Conservation (phyloP, 305 asterid genomes). For the Fraxinus floribunda region DNA sequence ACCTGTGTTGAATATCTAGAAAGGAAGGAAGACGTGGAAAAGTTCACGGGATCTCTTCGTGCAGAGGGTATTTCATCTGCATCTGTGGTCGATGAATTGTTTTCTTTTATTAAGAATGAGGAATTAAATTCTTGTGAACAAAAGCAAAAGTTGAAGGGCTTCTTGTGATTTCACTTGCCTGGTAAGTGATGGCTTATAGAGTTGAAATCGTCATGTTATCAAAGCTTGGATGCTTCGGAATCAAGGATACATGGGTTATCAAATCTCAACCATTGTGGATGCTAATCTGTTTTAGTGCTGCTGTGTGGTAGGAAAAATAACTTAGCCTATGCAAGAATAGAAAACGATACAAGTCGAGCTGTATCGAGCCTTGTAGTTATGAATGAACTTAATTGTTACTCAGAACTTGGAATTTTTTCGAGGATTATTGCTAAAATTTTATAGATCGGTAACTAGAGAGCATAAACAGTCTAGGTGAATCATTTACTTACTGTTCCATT, state of each 20-base stretch:
- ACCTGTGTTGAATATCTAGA: constrained; percentile 49
- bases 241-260: neutral
- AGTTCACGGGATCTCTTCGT: constrained; percentile 26
- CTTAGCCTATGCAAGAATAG: neutral
- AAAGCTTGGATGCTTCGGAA: neutral
- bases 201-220: neutral
- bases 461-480: neutral
- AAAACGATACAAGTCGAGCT: neutral
- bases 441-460: neutral
- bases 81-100: constrained; percentile 26
- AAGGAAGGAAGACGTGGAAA: constrained; percentile 39
- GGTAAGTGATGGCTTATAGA: neutral
- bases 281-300: neutral
- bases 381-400: neutral
- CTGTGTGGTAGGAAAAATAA: neutral
- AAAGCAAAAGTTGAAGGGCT: neutral
- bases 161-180: neutral
- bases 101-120: neutral
- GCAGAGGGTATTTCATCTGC: constrained; percentile 22
- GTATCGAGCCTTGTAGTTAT: neutral
- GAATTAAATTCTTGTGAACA: neutral
- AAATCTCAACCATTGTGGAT: neutral
- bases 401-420: neutral
- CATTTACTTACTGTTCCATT: neutral
- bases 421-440: neutral